Evolutionary conservation across 2,329 filamentous ascomycete genomes (phyloP), one percentile per base, ranked within the genome.

Genomic region (Cladophialophora carrionii): DNA sequence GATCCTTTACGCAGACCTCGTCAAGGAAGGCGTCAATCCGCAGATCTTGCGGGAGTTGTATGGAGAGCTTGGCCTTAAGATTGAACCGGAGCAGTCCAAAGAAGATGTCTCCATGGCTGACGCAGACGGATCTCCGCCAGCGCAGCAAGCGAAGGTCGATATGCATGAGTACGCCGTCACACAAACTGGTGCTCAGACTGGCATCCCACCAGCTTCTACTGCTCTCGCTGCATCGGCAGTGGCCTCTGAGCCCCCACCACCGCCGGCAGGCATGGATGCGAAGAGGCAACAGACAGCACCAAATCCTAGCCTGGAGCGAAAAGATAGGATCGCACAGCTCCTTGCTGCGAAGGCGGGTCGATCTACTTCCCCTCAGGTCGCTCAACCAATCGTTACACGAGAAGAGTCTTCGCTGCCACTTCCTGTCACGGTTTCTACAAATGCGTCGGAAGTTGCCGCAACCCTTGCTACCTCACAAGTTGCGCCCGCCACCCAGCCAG

Each of bases 321-420:
- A 90, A 71, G 90, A 92, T 69, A 86, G 90, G 49, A 91, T 94
- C 65, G 90, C 90, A 3, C 86, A 88, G 56, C 83, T 92, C 62
- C 81, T 92, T 61, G 90, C 90, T n/a, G 87, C 86, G 1, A 92
- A 90, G 74, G 84, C 83, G 58, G 85, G 85, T 37, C 90, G 88
- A 62, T 51, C 72, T 29, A 46, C 60, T 20, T 22, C 62, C 5
- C 61, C 57, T 9, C 55, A 64, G n/a, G 10, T 29, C 29, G 14
- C 53, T 46, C 43, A 26, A 4, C 20, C 57, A 4, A 32, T 53
- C 2, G n/a, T 48, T 20, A 43, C 51, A n/a, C 32, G 17, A n/a
- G 63, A 68, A 34, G 60, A 55, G 8, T 9, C 51, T 26, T 20
- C 43, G 9, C 8, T 20, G 22, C 10, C 49, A 9, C 34, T 34